A percentile compares a stretch with the other conserved stretches of the same genome.
These are phyloP conservation scores for Suhomyces vadensis DNA, from an alignment of 805 yeast genomes.

Conservation along the genomic window DNA sequence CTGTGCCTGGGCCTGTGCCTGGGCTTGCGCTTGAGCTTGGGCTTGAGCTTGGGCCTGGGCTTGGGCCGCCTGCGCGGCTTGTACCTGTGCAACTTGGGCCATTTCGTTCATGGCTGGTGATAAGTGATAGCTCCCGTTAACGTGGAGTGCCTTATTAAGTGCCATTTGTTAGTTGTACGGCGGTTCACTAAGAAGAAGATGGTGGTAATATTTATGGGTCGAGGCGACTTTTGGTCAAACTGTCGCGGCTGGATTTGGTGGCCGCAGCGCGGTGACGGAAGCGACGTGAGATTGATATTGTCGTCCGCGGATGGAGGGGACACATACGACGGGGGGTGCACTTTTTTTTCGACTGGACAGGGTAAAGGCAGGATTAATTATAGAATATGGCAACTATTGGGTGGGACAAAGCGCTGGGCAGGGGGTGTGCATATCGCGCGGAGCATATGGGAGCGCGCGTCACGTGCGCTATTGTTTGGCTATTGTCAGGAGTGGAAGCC, in stretches of 20 bases:
- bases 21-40: conserved; percentile 9
- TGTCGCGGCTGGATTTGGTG: conserved; percentile 3
- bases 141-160: conserved; percentile 9
- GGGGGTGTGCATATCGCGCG: conserved; percentile 1
- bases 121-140: conserved; percentile 9
- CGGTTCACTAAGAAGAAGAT: conserved; percentile 3
- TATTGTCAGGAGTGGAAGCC: too few relatives aligned
- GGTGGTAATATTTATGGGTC: neutral
- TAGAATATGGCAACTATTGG: too few relatives aligned
- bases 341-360: too few relatives aligned
- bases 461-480: neutral
- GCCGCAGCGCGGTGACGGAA: conserved; percentile 8
- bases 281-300: conserved; percentile 6
- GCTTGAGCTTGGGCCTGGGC: conserved; percentile 8
- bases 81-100: conserved; percentile 9
- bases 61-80: conserved; percentile 1
- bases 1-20: conserved; percentile 5
- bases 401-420: neutral
- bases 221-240: conserved; percentile 4
- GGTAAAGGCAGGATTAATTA: too few relatives aligned
- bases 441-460: neutral
- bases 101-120: conserved; percentile 12
- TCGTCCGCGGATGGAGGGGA: conserved; percentile 5
- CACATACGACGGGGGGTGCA: conserved; percentile 2
- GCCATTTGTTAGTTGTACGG: conserved; percentile 4